Conservation (phyloP, 805 yeast species). For the Kodamaea fukazawae region DNA sequence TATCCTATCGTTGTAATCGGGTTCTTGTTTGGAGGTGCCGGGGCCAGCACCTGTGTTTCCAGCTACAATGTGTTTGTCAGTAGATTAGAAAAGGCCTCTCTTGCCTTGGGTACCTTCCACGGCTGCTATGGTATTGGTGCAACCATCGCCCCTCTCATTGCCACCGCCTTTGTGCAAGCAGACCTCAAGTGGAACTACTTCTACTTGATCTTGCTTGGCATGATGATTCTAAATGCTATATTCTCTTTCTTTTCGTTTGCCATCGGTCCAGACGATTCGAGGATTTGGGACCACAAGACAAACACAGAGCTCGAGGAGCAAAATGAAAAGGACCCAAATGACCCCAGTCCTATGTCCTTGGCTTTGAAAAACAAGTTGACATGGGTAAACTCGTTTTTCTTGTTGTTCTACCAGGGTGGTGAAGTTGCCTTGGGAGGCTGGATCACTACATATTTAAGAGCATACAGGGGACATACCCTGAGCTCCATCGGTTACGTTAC, state of each 20-base stretch:
- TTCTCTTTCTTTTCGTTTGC: slow-evolving; percentile 12
- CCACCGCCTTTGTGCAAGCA: slow-evolving; percentile 18
- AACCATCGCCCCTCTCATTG: slow-evolving; percentile 21
- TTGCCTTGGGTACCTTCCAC: slow-evolving; percentile 19
- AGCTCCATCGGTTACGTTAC: slow-evolving; percentile 21
- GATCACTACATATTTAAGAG: slow-evolving; percentile 23
- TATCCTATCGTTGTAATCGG: slow-evolving; percentile 22
- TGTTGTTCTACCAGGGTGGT: slow-evolving; percentile 20
- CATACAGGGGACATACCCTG: slow-evolving; percentile 16
- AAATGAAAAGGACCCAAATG: slow-evolving; percentile 1
- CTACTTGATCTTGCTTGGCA: slow-evolving; percentile 16
- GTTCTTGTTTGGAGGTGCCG: slow-evolving; percentile 24
- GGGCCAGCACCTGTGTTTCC: slow-evolving; percentile 19
- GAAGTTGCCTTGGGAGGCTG: slow-evolving; percentile 25
- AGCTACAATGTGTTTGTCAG: slow-evolving; percentile 22
- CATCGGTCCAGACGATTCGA: slow-evolving; percentile 17
- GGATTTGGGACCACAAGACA: slow-evolving; percentile 10
- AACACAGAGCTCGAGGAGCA: slow-evolving; percentile 7
- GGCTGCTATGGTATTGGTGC: slow-evolving; percentile 26
- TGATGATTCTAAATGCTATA: slow-evolving; percentile 13
- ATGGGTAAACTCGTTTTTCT: slow-evolving; percentile 20
- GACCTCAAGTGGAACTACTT: slow-evolving; percentile 19
- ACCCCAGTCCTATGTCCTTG: slow-evolving; percentile 10
- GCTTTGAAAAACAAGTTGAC: slow-evolving; percentile 18
- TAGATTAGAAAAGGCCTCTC: slow-evolving; percentile 20